Conservation (phyloP, 305 asterid species). For the Rubia tinctorum region DNA sequence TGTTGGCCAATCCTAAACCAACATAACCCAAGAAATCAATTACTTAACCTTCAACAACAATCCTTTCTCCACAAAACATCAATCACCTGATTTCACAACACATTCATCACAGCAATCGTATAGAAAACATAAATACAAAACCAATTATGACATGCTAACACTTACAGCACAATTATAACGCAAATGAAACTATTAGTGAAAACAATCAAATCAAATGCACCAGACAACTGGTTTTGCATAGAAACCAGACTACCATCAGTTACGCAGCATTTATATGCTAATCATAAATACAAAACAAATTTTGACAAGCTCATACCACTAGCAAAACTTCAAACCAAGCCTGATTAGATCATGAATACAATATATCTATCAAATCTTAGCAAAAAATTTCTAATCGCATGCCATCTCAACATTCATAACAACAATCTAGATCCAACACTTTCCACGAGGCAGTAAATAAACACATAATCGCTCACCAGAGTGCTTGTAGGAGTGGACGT, state of each 20-base stretch:
- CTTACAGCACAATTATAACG: neutral
- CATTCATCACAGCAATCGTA: neutral
- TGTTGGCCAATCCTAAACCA: conserved; percentile 79
- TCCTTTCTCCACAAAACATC: neutral
- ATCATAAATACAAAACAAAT: neutral
- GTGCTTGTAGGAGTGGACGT: conserved; percentile 81
- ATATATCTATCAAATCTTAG: neutral
- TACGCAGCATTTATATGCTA: neutral
- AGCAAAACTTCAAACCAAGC: neutral
- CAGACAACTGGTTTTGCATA: too few species aligned
- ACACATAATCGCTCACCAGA: conserved; percentile 41
- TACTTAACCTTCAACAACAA: neutral
- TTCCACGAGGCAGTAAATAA: neutral
- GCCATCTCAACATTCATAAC: too few species aligned
- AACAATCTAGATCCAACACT: neutral
- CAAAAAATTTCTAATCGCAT: too few species aligned
- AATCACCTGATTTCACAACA: neutral
- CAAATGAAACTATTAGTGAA: neutral
- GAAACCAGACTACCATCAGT: neutral
- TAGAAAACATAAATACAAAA: neutral
- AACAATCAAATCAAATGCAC: too few species aligned
- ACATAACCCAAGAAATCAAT: neutral
- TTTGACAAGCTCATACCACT: neutral
- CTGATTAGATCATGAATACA: neutral
- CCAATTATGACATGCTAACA: too few species aligned